phyloP scores from a whole-genome alignment of 2,329 filamentous ascomycete species.

The Thielaviopsis euricoi region DNA sequence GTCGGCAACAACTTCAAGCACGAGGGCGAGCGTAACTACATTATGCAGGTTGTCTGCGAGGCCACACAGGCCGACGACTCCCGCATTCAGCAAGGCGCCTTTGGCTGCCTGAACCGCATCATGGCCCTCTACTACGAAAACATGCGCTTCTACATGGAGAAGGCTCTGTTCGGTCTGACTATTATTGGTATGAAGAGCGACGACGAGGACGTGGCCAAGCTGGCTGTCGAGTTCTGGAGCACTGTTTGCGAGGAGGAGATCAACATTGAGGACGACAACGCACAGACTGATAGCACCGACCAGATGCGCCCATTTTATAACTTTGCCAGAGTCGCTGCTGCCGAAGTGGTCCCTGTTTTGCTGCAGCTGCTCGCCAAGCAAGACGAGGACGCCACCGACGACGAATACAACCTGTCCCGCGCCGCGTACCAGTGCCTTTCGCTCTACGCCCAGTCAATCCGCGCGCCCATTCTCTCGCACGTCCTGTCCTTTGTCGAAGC shows the following conservation, averaged over 20 bases:
- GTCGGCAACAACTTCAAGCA: constrained; percentile 98
- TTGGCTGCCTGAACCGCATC: constrained; percentile 94
- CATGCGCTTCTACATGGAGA: constrained; percentile 99
- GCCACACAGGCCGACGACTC: constrained; percentile 86
- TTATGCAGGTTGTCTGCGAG: constrained; percentile 99
- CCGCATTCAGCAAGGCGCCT: constrained; percentile 87
- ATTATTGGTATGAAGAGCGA: constrained; percentile 97
- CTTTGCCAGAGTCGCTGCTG: constrained; percentile 82
- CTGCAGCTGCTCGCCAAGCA: constrained; percentile 84
- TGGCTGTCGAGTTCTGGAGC: constrained; percentile 98
- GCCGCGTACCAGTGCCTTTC: constrained; percentile 94
- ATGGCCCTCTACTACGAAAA: constrained; percentile 99
- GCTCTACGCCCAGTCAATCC: constrained; percentile 86
- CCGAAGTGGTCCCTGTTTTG: constrained; percentile 86
- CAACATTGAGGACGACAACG: constrained; percentile 90
- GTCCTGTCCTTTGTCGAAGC: constrained; percentile 84
- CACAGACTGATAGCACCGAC: constrained; percentile 51
- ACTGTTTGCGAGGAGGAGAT: constrained; percentile 99
- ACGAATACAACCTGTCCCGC: constrained; percentile 93
- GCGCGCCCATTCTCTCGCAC: constrained; percentile 64
- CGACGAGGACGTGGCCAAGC: constrained; percentile 94
- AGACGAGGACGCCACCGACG: constrained; percentile 89
- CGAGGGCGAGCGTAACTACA: constrained; percentile 98
- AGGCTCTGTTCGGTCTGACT: constrained; percentile 91
- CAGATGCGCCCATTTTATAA: constrained; percentile 89